Evolutionary conservation across 768 basidiomycete species (phyloP).

Genomic region (Lactarius sp.): DNA sequence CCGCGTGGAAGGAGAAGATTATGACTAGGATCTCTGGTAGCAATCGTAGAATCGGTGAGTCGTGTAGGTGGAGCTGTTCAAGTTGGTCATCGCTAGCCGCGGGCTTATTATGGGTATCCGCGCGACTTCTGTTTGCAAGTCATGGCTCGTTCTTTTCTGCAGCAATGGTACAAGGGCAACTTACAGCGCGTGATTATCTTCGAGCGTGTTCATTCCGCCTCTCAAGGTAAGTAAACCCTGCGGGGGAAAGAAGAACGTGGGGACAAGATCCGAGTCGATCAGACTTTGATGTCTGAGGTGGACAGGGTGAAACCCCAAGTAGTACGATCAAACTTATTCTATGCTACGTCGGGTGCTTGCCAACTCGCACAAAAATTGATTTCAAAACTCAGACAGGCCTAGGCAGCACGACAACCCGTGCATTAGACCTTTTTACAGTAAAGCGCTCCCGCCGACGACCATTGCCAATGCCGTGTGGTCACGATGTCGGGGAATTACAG

Average conservation of each 20-base stretch:
- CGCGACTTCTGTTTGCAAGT: not conserved
- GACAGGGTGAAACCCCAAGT: no score
- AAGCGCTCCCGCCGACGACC: no score
- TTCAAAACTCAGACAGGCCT: no score
- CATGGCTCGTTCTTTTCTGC: not conserved
- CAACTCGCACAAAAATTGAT: no score
- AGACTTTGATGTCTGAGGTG: not conserved
- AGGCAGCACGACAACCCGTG: no score
- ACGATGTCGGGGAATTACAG: no score
- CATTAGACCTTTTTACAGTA: no score
- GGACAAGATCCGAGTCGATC: not conserved
- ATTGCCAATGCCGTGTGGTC: no score
- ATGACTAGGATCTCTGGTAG: conserved; percentile 16
- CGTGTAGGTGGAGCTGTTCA: not conserved
- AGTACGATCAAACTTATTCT: no score
- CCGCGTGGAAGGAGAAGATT: conserved; percentile 10
- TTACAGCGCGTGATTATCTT: not conserved
- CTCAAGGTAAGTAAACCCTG: not conserved
- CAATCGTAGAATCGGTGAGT: not conserved
- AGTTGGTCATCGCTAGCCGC: not conserved
- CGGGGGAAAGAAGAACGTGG: no score
- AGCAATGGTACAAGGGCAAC: not conserved
- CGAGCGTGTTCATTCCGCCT: not conserved
- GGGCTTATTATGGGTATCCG: not conserved
- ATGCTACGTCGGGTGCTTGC: no score